These are phyloP conservation scores for Helichrysum umbraculigerum DNA, from an alignment of 129 eudicot genomes.

Conservation along the genomic window DNA sequence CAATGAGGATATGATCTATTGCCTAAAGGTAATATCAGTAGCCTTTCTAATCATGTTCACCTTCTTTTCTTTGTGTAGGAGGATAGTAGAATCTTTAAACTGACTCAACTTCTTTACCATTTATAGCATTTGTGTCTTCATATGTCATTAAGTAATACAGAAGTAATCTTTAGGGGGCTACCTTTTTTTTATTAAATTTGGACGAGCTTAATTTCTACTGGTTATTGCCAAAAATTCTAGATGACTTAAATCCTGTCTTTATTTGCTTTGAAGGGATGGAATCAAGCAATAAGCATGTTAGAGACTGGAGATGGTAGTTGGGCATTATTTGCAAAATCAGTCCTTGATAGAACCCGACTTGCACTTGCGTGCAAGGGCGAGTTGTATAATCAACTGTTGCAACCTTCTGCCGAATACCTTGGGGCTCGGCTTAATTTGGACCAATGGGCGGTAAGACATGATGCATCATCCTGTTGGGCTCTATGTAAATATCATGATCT, in stretches of 20 bases:
- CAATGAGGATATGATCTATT: constrained; percentile 91
- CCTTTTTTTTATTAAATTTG: background rate
- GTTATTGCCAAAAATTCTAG: constrained; percentile 8
- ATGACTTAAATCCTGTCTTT: background rate
- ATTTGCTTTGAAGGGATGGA: constrained; percentile 71
- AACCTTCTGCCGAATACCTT: constrained; percentile 57
- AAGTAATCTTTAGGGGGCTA: constrained; percentile 13
- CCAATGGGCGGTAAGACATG: constrained; percentile 48
- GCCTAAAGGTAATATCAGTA: constrained; percentile 75
- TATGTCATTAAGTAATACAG: background rate
- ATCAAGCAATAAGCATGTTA: constrained; percentile 62
- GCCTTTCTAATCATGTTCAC: background rate
- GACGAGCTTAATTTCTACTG: background rate
- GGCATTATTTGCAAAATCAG: constrained; percentile 59
- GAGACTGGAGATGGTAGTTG: constrained; percentile 48
- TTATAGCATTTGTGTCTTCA: constrained; percentile 11
- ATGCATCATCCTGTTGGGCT: background rate
- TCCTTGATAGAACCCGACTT: constrained; percentile 53
- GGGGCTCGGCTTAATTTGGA: constrained; percentile 51
- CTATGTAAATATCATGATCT: constrained; percentile 9
- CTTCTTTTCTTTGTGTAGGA: constrained; percentile 15
- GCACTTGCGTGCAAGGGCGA: constrained; percentile 49
- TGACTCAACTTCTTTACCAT: background rate
- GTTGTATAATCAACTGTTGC: constrained; percentile 41
- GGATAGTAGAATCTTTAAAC: background rate